phyloP scores from a whole-genome alignment of 1,139 yeast genomes.

The Debaryomycetaceae sp. region DNA sequence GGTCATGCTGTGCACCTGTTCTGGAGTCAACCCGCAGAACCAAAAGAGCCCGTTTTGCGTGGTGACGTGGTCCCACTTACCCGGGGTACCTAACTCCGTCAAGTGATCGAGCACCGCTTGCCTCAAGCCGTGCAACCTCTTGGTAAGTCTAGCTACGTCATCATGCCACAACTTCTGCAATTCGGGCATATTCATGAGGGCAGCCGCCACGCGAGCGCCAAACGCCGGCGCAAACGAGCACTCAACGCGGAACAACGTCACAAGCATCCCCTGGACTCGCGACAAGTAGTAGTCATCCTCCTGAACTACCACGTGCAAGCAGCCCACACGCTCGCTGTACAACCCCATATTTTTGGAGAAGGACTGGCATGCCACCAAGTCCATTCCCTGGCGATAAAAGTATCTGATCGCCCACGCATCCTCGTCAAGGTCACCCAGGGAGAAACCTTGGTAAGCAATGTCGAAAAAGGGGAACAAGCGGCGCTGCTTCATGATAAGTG shows the following conservation, averaged over 20 bases:
- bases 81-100: conserved; percentile 34
- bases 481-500: conserved; percentile 52
- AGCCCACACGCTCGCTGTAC: conserved; percentile 42
- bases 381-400: conserved; percentile 20
- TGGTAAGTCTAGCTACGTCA: conserved; percentile 27
- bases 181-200: conserved; percentile 20
- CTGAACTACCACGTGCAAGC: conserved; percentile 33
- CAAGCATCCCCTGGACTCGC: conserved; percentile 24
- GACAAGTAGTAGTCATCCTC: conserved; percentile 15
- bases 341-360: conserved; percentile 45
- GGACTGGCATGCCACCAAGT: conserved; percentile 37
- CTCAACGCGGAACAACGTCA: conserved; percentile 30
- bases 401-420: conserved; percentile 29
- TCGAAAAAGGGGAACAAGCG: conserved; percentile 74
- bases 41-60: conserved; percentile 41
- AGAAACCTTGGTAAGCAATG: conserved; percentile 93
- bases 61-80: conserved; percentile 36
- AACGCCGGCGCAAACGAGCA: conserved; percentile 46
- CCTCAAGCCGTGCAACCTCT: conserved; percentile 29
- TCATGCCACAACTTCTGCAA: conserved; percentile 29
- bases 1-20: conserved; percentile 27
- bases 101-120: conserved; percentile 23
- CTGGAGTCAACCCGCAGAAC: conserved; percentile 35
- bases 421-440: conserved; percentile 44
- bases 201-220: conserved; percentile 39